Evolutionary conservation across 1,284 basidiomycete species (phyloP).

Genomic region (Rhodotorula sp.): DNA sequence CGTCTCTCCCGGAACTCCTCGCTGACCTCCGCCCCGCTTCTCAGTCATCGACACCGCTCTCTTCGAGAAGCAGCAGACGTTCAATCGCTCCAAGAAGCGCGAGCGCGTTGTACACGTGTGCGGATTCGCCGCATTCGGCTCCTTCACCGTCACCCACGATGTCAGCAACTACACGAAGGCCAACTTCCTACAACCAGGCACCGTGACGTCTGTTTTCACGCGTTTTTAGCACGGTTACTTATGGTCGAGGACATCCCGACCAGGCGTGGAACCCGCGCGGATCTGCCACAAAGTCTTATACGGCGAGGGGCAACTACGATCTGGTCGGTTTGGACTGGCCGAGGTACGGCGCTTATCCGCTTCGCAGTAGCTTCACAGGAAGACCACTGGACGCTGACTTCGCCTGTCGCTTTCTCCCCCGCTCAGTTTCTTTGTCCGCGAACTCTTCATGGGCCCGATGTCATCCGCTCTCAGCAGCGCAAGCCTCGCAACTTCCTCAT

Average conservation of each 20-base stretch:
- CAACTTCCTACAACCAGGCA: conserved; percentile 45
- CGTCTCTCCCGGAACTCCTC: too few species aligned
- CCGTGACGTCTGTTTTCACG: conserved; percentile 42
- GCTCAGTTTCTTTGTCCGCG: conserved; percentile 44
- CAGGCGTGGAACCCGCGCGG: conserved; percentile 42
- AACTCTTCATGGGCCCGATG: conserved; percentile 41
- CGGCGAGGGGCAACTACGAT: conserved; percentile 46
- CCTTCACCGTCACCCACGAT: conserved; percentile 46
- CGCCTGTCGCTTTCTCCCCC: too few species aligned
- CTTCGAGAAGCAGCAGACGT: conserved; percentile 49
- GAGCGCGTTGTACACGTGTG: conserved; percentile 49
- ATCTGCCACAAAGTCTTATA: conserved; percentile 47
- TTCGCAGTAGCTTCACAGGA: too few species aligned
- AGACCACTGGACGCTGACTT: too few species aligned
- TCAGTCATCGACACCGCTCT: conserved; percentile 42
- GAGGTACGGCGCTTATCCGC: too few species aligned
- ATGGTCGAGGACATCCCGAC: conserved; percentile 46
- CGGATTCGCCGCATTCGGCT: conserved; percentile 47
- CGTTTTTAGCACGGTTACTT: conserved; percentile 42
- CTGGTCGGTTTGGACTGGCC: conserved; percentile 46
- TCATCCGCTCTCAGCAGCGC: conserved; percentile 48
- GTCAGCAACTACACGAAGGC: conserved; percentile 46
- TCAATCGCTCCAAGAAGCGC: conserved; percentile 46
- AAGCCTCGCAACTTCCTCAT: conserved; percentile 43
- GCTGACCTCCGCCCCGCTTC: too few species aligned